These are phyloP conservation scores for Raphanus raphanistrum DNA, from an alignment of 345 rosid species.

Conservation along the genomic window DNA sequence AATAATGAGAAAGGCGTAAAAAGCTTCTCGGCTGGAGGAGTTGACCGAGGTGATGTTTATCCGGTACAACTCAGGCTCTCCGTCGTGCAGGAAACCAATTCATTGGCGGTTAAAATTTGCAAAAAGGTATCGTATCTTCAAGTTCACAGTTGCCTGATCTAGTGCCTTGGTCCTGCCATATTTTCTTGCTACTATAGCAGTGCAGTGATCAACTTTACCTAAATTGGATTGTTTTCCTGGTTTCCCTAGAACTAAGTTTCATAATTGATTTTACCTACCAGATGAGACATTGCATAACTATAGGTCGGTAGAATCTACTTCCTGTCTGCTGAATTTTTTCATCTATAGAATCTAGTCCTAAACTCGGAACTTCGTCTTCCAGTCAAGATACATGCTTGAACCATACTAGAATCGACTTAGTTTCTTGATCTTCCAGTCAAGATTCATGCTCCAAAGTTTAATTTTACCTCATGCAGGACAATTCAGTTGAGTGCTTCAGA, in stretches of 20 bases:
- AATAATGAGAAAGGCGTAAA: constrained; percentile 59
- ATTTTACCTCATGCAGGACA: constrained; percentile 57
- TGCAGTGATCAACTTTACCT: constrained; percentile 10
- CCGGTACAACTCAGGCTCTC: constrained; percentile 88
- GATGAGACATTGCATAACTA: constrained; percentile 4
- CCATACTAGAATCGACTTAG: constrained; percentile 3
- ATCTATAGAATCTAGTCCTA: constrained; percentile 1
- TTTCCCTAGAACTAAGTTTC: constrained; percentile 4
- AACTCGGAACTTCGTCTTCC: constrained; percentile 7
- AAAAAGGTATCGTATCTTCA: constrained; percentile 76
- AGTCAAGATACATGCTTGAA: constrained; percentile 17
- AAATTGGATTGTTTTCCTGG: constrained; percentile 13
- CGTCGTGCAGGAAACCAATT: constrained; percentile 59
- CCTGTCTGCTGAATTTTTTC: background rate
- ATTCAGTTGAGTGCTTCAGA: constrained; percentile 78
- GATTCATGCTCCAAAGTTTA: constrained; percentile 26
- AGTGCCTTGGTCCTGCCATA: constrained; percentile 19
- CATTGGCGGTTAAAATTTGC: constrained; percentile 80
- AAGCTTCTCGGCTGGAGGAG: constrained; percentile 77
- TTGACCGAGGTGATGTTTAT: constrained; percentile 92
- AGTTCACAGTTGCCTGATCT: constrained; percentile 4
- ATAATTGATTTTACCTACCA: constrained; percentile 2
- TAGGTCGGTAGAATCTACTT: background rate
- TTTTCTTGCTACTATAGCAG: constrained; percentile 11
- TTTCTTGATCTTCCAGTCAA: constrained; percentile 27